Percentiles rank a stretch among this genome's conserved stretches.
phyloP scores from a whole-genome alignment of 164 flowering plant species.

The Piper longum region DNA sequence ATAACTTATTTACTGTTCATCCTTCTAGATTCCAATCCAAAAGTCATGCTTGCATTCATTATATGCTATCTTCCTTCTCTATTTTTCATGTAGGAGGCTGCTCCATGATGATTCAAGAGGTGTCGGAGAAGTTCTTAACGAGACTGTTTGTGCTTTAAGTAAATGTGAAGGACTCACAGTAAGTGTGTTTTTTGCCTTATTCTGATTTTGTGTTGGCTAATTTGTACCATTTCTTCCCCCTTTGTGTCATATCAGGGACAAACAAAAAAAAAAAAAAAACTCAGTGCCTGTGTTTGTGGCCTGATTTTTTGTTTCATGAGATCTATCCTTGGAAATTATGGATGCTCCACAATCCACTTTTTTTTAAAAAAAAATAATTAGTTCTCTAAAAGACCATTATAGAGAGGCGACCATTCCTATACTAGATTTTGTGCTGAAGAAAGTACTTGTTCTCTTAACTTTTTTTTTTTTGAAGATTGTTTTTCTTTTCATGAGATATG shows the following conservation, averaged over 20 bases:
- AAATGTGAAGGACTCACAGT: conserved; percentile 74
- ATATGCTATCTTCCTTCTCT: not conserved
- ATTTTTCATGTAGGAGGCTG: conserved; percentile 44
- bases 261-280: too few relatives aligned
- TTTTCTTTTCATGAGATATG: not conserved
- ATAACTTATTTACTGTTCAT: not conserved
- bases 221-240: not conserved
- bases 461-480: not conserved
- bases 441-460: not conserved
- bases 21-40: not conserved
- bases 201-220: not conserved
- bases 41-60: not conserved
- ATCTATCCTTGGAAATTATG: too few relatives aligned
- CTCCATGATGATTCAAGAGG: conserved; percentile 84
- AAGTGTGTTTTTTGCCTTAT: conserved; percentile 17
- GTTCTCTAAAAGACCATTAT: too few relatives aligned
- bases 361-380: too few relatives aligned
- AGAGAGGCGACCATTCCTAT: too few relatives aligned
- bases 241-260: not conserved
- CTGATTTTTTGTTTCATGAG: too few relatives aligned
- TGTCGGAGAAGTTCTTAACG: conserved; percentile 83
- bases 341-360: too few relatives aligned
- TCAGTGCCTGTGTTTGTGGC: too few relatives aligned
- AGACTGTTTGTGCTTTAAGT: conserved; percentile 45
- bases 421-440: not conserved